Conservation (phyloP, 2,329 filamentous ascomycete species). For the Epichloe coenophiala region DNA sequence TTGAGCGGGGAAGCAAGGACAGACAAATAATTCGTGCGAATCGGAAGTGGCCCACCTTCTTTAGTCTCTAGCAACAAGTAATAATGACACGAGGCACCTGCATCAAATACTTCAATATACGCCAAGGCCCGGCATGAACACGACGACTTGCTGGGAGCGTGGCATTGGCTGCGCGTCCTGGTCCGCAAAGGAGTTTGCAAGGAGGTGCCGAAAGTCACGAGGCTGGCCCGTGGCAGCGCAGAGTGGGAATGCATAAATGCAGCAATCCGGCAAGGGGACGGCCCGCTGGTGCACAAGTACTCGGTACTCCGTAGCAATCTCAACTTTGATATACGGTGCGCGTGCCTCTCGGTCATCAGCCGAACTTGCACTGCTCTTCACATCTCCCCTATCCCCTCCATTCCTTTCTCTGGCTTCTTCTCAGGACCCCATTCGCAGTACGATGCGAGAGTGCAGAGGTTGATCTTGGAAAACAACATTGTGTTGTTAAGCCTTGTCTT, state of each 20-base stretch:
- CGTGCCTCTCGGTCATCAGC: not conserved
- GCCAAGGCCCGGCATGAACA: no score
- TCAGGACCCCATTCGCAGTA: no score
- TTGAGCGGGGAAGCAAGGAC: not conserved
- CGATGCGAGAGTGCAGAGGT: no score
- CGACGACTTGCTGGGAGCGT: no score
- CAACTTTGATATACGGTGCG: not conserved
- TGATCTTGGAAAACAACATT: no score
- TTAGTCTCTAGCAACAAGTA: not conserved
- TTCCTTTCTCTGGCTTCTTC: not conserved
- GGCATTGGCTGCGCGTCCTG: no score
- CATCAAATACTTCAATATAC: conserved; percentile 2
- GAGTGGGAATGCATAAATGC: not conserved
- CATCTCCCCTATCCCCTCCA: not conserved
- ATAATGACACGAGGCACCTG: conserved; percentile 2
- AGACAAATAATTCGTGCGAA: not conserved
- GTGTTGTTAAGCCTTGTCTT: not conserved
- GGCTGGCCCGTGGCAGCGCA: not conserved
- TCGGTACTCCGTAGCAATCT: no score
- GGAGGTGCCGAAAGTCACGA: conserved; percentile 1
- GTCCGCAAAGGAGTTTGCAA: no score
- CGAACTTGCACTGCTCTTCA: not conserved
- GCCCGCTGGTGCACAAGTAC: not conserved
- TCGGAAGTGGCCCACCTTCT: not conserved
- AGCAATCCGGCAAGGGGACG: conserved; percentile 1